Conservation (phyloP, 2,329 filamentous ascomycete genomes). For the Berkeleyomyces basicola region DNA sequence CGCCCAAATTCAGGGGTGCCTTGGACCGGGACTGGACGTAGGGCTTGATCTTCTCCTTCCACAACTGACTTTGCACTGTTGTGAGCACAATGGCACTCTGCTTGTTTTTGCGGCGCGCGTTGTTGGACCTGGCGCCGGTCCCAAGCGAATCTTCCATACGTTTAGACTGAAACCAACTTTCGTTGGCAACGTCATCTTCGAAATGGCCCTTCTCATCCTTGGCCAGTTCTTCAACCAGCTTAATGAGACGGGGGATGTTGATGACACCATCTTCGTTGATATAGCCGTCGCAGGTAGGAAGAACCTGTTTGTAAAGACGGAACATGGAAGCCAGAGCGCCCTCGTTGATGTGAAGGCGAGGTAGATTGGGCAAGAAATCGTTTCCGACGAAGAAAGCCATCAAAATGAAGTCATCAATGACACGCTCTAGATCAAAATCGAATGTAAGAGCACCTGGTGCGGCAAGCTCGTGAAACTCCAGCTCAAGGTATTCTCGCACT, state of each 20-base stretch:
- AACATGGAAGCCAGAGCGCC: slow-evolving; percentile 96
- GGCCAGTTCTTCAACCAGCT: slow-evolving; percentile 67
- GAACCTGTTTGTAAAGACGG: slow-evolving; percentile 77
- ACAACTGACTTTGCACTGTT: slow-evolving; percentile 63
- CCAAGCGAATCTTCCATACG: slow-evolving; percentile 39
- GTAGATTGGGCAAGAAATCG: slow-evolving; percentile 94
- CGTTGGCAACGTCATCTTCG: slow-evolving; percentile 74
- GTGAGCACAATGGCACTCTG: slow-evolving; percentile 58
- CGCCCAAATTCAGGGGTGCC: slow-evolving; percentile 55
- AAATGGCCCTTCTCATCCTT: slow-evolving; percentile 89
- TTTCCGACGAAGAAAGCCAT: slow-evolving; percentile 99
- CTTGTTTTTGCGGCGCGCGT: slow-evolving; percentile 23
- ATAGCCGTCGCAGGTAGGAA: slow-evolving; percentile 79
- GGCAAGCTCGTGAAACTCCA: slow-evolving; percentile 91
- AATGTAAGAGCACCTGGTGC: slow-evolving; percentile 55
- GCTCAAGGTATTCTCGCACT: slow-evolving; percentile 87
- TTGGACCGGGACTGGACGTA: slow-evolving; percentile 57
- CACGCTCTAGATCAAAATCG: slow-evolving; percentile 78
- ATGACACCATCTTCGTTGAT: slow-evolving; percentile 93
- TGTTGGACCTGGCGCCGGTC: slow-evolving; percentile 31
- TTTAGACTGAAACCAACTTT: slow-evolving; percentile 60
- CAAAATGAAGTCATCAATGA: slow-evolving; percentile 98
- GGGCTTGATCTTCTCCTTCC: slow-evolving; percentile 62
- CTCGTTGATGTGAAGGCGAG: slow-evolving; percentile 95
- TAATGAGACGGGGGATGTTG: slow-evolving; percentile 62